Percentiles rank a stretch among this genome's conserved stretches.
Evolutionary conservation across 2,329 filamentous ascomycete genomes (phyloP).

Genomic region (Alternaria dauci): DNA sequence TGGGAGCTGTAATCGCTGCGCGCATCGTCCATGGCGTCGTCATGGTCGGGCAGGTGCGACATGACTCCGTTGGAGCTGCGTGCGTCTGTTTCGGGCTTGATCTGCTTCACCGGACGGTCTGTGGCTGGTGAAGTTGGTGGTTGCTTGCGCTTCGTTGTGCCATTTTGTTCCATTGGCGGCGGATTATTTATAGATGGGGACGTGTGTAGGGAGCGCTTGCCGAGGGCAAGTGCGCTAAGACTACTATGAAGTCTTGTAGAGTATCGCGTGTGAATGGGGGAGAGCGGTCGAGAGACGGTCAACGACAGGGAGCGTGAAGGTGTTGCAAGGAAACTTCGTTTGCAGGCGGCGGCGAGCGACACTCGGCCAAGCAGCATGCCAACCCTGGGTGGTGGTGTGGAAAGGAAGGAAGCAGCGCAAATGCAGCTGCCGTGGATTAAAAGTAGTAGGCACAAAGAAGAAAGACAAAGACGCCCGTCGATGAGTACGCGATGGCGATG

Average conservation of each 20-base stretch:
- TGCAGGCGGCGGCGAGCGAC: conserved; percentile 40
- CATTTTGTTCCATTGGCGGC: conserved; percentile 59
- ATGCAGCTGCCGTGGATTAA: conserved; percentile 14
- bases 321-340: conserved; percentile 36
- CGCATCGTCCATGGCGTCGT: conserved; percentile 47
- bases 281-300: conserved; percentile 17
- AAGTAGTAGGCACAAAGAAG: conserved; percentile 10
- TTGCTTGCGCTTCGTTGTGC: conserved; percentile 65
- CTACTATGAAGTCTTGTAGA: conserved; percentile 1
- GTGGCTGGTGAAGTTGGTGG: conserved; percentile 56
- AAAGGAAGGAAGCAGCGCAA: conserved; percentile 8
- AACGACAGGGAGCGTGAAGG: conserved; percentile 17
- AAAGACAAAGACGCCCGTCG: neutral
- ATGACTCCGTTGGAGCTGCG: conserved; percentile 50
- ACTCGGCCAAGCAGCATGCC: conserved; percentile 44
- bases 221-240: conserved; percentile 15
- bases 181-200: conserved; percentile 11
- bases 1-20: conserved; percentile 50
- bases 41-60: conserved; percentile 26
- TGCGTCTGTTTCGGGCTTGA: conserved; percentile 57
- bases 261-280: conserved; percentile 6
- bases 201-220: conserved; percentile 13
- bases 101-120: conserved; percentile 65
- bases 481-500: conserved; percentile 10
- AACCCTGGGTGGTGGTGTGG: conserved; percentile 12